These are phyloP conservation scores for Colletotrichum sp. DNA, from an alignment of 2,329 filamentous ascomycete genomes.

Conservation along the genomic window DNA sequence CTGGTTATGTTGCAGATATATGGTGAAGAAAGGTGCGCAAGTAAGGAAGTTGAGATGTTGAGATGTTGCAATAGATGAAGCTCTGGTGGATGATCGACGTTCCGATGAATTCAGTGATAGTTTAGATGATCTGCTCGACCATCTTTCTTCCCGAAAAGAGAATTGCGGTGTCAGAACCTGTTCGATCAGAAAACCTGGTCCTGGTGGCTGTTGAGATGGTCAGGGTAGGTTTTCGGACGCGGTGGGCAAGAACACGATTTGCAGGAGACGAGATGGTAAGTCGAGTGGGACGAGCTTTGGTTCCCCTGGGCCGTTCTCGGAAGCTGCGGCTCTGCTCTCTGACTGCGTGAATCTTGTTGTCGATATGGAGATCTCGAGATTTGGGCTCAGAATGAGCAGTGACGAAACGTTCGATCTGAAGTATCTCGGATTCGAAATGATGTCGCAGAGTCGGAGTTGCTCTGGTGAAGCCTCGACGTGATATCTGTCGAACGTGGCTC, in stretches of 20 bases:
- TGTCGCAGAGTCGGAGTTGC: neutral
- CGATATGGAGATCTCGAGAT: neutral
- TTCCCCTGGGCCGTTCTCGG: neutral
- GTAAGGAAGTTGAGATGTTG: neutral
- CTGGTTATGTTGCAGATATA: neutral
- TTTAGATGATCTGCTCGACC: neutral
- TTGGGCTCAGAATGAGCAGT: neutral
- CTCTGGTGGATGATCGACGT: neutral
- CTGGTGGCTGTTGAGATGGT: accelerated
- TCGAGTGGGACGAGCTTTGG: neutral
- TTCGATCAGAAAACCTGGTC: neutral
- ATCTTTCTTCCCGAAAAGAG: neutral
- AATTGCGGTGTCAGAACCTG: neutral
- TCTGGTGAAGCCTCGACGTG: neutral
- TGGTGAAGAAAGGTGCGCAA: neutral
- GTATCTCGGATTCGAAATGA: neutral
- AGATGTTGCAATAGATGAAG: neutral
- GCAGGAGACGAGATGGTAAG: neutral
- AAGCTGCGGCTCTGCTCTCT: neutral
- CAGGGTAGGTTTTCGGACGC: neutral
- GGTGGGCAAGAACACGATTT: accelerated
- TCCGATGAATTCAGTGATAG: neutral
- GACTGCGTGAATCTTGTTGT: neutral
- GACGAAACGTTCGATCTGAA: neutral
- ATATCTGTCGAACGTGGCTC: neutral